phyloP scores from a whole-genome alignment of 306 rosid genomes.

The Cicer bijugum region DNA sequence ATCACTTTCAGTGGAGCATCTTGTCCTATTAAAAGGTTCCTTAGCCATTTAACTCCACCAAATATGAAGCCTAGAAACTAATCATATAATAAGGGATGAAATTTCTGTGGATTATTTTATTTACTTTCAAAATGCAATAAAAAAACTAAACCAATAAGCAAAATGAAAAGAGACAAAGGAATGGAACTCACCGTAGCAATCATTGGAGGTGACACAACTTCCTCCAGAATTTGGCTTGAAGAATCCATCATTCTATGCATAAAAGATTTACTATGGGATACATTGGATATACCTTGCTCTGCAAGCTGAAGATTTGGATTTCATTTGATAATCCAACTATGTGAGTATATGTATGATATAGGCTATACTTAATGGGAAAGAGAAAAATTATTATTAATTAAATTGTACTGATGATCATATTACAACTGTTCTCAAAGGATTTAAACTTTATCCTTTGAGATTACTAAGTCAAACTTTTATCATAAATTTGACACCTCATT shows the following conservation, averaged over 20 bases:
- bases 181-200: conserved; percentile 67
- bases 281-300: conserved; percentile 34
- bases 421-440: too few relatives aligned
- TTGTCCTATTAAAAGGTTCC: conserved; percentile 59
- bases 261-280: neutral
- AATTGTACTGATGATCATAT: too few relatives aligned
- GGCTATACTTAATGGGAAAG: neutral
- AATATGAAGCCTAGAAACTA: conserved; percentile 70
- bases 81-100: conserved; percentile 8
- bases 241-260: conserved; percentile 32
- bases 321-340: conserved; percentile 9
- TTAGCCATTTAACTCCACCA: conserved; percentile 61
- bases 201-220: conserved; percentile 75
- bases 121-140: conserved; percentile 7
- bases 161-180: neutral
- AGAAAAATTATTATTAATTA: too few relatives aligned
- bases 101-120: neutral
- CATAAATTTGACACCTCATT: too few relatives aligned
- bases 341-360: neutral
- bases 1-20: conserved; percentile 69
- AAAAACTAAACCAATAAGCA: neutral
- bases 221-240: conserved; percentile 47
- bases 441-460: too few relatives aligned
- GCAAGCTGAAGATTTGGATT: conserved; percentile 43
- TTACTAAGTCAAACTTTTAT: too few relatives aligned